Evolutionary conservation across 2,329 filamentous ascomycete genomes (phyloP), one percentile per base, ranked within the genome.

Genomic region (Aspergillus jensenii): DNA sequence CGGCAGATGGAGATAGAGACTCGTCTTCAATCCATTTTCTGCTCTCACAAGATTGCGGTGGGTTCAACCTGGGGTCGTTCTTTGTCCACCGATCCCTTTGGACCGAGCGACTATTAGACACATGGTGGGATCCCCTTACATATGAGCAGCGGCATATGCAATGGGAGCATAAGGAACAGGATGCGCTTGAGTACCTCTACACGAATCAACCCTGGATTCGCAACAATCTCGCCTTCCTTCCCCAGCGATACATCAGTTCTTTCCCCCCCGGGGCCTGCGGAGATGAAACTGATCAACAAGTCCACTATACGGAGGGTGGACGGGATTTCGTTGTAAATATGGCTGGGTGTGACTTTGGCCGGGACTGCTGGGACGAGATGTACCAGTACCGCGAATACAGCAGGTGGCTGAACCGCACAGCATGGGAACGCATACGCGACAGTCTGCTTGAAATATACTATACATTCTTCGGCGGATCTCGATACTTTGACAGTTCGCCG

Each of bases 131-230:
- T 69, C 95, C 95, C 0, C 93, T 98, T 31, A 87, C 89, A 57
- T 99, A 99, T 74, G 95, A 99, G 77, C 95, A 99, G 77, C 96
- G 92, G 73, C 95, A 99, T 74, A 97, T 97, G 93, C 86, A 95
- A 62, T 99, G 95, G 95, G 93, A 95, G 70, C 95, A 99, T 81
- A 98, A 98, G 74, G 95, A 99, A 75, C 95, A 99, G 77, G 93
- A 98, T 71, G 91, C 93, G 2, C 79, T 99, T 43, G 93, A 97
- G 77, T 90, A 96, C 77, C 82, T 99, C 62, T 99, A 99, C 78
- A 84, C 82, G 57, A 89, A 89, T 55, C 93, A 98, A 72, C 91
- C 95, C 0, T 99, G 95, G 93, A 87, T 98, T 54, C 87, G 95
- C 59, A 87, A 90, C 56, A 90, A 95, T 67, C 88, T 92, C 3